Evolutionary conservation across 129 eudicot genomes (phyloP).

Genomic region (Flaveria brownii): DNA sequence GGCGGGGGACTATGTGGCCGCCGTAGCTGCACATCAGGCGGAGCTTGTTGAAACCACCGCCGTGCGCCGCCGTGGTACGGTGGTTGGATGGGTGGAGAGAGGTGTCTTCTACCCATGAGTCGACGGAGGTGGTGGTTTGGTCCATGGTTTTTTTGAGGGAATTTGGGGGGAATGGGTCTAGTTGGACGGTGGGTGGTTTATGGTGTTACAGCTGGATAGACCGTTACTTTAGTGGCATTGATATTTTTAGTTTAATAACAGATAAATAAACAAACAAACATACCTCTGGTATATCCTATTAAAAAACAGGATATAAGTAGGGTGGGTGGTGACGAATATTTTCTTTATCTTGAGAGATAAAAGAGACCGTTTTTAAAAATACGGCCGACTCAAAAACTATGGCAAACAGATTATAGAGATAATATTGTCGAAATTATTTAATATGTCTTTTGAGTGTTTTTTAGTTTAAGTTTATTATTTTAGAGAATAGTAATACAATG

Average conservation of each 20-base stretch:
- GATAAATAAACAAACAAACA: no score
- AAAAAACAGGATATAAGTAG: no score
- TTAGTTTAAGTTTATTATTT: no score
- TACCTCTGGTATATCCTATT: no score
- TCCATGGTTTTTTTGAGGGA: conserved; percentile 33
- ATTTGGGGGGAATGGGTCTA: conserved; percentile 33
- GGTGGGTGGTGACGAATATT: no score
- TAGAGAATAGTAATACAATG: no score
- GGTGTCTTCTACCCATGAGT: conserved; percentile 43
- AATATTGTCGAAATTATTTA: no score
- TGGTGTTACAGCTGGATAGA: conserved; percentile 46
- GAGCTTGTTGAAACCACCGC: conserved; percentile 38
- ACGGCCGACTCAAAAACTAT: no score
- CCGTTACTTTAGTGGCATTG: neutral
- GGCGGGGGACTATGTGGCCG: conserved; percentile 95
- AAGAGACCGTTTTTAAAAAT: no score
- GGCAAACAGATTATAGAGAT: no score
- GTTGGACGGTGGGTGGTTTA: conserved; percentile 41
- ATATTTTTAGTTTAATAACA: neutral
- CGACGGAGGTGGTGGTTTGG: conserved; percentile 44
- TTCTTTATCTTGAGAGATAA: no score
- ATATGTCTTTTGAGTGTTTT: no score
- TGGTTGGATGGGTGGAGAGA: conserved; percentile 31
- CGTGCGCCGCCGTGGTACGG: conserved; percentile 6
- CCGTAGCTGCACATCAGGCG: conserved; percentile 91